phyloP scores from a whole-genome alignment of 164 flowering plant genomes.

The Chimonanthus praecox region DNA sequence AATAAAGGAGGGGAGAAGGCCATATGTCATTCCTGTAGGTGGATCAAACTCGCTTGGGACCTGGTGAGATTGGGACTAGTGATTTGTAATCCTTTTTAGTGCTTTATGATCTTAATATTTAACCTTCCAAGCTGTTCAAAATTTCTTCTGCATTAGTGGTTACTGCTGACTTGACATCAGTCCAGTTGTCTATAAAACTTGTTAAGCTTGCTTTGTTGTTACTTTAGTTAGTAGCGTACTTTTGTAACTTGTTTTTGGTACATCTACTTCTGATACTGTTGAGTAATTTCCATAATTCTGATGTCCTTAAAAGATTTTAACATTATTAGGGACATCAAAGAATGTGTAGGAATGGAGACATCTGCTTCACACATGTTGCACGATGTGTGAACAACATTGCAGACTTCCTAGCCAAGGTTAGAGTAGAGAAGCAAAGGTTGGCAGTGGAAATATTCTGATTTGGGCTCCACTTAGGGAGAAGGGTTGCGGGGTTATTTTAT shows the following conservation, averaged over 20 bases:
- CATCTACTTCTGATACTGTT: background rate
- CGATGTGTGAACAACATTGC: too few species aligned
- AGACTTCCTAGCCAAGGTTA: too few species aligned
- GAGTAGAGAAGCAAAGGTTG: too few species aligned
- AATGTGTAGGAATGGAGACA: too few species aligned
- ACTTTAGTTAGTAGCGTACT: background rate
- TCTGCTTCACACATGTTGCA: too few species aligned
- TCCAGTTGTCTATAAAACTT: too few species aligned
- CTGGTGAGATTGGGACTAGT: constrained; percentile 41
- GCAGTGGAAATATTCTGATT: too few species aligned
- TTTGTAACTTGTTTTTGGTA: background rate
- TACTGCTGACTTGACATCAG: background rate
- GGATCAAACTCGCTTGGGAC: constrained; percentile 95
- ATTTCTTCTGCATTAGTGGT: background rate
- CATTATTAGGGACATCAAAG: too few species aligned
- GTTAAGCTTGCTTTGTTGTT: background rate
- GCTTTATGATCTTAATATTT: background rate
- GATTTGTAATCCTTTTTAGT: background rate
- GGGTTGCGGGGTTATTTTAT: too few species aligned
- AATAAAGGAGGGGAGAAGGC: constrained; percentile 75
- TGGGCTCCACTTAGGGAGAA: too few species aligned
- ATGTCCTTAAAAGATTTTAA: background rate
- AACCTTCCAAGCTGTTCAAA: background rate
- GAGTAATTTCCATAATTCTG: background rate
- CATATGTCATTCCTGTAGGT: constrained; percentile 97